Evolutionary conservation across 2,329 filamentous ascomycete genomes (phyloP).

Genomic region (Pseudocercospora eumusae): DNA sequence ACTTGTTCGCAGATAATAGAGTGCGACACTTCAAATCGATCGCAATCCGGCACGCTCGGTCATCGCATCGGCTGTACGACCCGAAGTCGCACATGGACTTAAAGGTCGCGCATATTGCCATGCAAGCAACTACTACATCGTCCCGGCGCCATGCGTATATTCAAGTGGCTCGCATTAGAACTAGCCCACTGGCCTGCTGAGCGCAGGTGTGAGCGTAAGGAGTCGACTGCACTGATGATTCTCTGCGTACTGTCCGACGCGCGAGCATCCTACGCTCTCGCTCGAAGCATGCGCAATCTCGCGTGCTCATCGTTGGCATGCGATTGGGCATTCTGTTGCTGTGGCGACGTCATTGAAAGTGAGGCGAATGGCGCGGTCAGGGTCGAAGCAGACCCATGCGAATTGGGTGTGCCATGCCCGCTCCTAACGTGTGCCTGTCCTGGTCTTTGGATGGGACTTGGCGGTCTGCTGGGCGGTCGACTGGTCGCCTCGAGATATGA

Average conservation of each 20-base stretch:
- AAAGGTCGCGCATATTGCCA: neutral
- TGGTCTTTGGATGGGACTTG: constrained; percentile 31
- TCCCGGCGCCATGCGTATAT: neutral
- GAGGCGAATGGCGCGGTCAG: constrained; percentile 23
- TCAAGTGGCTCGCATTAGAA: neutral
- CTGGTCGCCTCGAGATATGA: constrained; percentile 50
- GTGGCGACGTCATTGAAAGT: constrained; percentile 4
- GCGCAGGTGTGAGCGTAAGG: neutral
- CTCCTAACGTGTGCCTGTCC: constrained; percentile 34
- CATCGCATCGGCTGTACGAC: neutral
- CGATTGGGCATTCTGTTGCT: constrained; percentile 10
- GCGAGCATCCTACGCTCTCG: constrained; percentile 28
- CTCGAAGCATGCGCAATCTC: constrained; percentile 30
- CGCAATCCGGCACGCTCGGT: neutral
- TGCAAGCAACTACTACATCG: neutral
- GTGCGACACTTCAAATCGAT: neutral
- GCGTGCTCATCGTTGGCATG: constrained; percentile 24
- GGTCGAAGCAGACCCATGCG: constrained; percentile 26
- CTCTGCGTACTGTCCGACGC: neutral
- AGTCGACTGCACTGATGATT: neutral
- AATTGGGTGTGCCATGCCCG: constrained; percentile 31
- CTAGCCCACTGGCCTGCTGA: neutral
- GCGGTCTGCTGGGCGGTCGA: constrained; percentile 42
- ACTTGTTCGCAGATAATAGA: neutral
- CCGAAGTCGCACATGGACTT: neutral